Evolutionary conservation across 2,329 filamentous ascomycete genomes (phyloP).

Genomic region (Cordyceps cicadae): DNA sequence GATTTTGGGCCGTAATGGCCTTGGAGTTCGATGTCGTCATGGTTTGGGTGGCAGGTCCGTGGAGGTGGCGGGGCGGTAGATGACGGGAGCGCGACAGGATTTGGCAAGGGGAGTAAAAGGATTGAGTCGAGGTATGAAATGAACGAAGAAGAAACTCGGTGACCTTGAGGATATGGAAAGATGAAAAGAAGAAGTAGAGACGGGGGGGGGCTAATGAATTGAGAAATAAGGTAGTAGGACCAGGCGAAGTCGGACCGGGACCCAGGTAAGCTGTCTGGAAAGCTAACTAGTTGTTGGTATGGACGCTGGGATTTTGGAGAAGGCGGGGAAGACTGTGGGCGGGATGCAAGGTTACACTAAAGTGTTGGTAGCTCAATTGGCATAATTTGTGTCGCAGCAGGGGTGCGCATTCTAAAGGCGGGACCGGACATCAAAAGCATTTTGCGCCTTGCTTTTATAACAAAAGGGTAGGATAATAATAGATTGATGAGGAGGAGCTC

Average conservation of each 20-base stretch:
- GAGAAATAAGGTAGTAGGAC: neutral
- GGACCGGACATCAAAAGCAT: too few species aligned
- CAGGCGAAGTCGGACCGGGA: neutral
- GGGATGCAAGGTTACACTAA: neutral
- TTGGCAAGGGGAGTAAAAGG: neutral
- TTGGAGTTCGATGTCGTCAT: slow-evolving; percentile 10
- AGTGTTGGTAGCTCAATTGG: neutral
- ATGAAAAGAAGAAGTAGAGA: too few species aligned
- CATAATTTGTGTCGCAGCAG: neutral
- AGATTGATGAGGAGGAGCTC: too few species aligned
- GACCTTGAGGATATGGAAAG: too few species aligned
- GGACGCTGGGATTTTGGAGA: slow-evolving; percentile 3
- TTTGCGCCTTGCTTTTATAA: too few species aligned
- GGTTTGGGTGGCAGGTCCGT: slow-evolving; percentile 8
- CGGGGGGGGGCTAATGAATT: too few species aligned
- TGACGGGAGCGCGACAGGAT: neutral
- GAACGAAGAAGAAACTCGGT: neutral
- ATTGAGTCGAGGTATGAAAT: neutral
- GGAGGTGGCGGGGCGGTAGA: neutral
- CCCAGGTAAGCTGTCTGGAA: neutral
- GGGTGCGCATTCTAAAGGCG: too few species aligned
- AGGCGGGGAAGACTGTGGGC: neutral
- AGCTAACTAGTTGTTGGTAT: neutral
- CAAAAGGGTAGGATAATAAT: too few species aligned
- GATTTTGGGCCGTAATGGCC: slow-evolving; percentile 46